phyloP scores from a whole-genome alignment of 2,329 filamentous ascomycete species.

The Tolypocladium album region DNA sequence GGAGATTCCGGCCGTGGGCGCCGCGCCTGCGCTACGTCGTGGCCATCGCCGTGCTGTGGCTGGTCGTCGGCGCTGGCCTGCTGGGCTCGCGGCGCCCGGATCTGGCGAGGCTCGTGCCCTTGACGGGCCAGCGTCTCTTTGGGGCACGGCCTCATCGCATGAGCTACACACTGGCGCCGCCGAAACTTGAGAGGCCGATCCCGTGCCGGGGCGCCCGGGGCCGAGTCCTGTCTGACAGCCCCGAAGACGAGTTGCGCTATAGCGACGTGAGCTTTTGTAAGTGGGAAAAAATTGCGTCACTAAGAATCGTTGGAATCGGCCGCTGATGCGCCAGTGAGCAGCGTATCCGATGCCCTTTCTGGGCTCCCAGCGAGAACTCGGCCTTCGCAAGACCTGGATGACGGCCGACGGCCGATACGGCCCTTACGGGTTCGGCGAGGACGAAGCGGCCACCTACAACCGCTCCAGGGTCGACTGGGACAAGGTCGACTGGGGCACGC shows the following conservation, averaged over 20 bases:
- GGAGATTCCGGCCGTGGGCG: background rate
- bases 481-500: slow-evolving; percentile 20
- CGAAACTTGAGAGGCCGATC: background rate
- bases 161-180: background rate
- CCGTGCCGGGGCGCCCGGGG: slow-evolving; percentile 32
- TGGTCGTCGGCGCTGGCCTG: background rate
- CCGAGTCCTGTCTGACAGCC: slow-evolving; percentile 1
- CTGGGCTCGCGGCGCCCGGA: background rate
- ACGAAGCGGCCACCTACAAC: slow-evolving; percentile 11
- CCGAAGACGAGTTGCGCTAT: slow-evolving; percentile 2
- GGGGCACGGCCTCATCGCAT: background rate
- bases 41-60: background rate
- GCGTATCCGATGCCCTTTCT: slow-evolving; percentile 18
- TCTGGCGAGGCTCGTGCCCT: background rate
- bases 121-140: background rate
- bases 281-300: background rate
- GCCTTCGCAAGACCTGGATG: slow-evolving; percentile 18
- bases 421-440: slow-evolving; percentile 18
- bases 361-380: slow-evolving; percentile 18
- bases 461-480: slow-evolving; percentile 18
- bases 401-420: slow-evolving; percentile 15
- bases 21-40: slow-evolving; percentile 1
- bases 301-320: rapidly evolving
- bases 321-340: slow-evolving; percentile 2
- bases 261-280: background rate